These are phyloP conservation scores for Fomitopsis palustris DNA, from an alignment of 1,284 basidiomycete species.

Conservation along the genomic window DNA sequence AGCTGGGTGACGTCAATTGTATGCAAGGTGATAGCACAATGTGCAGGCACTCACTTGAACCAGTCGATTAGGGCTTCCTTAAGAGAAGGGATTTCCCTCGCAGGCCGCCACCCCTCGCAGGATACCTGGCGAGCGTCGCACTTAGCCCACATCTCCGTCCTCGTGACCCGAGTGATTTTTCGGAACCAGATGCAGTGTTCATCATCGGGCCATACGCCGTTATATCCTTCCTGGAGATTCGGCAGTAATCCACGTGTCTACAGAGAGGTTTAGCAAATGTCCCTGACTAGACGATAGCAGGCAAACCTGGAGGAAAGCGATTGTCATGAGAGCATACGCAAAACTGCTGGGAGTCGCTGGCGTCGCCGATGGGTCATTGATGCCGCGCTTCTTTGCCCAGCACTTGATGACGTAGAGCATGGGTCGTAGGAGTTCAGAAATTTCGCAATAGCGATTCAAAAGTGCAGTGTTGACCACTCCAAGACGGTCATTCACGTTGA, in stretches of 20 bases:
- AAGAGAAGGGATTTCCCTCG: constrained; percentile 16
- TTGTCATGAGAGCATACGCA: constrained; percentile 53
- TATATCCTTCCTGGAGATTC: constrained; percentile 43
- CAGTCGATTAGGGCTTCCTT: constrained; percentile 35
- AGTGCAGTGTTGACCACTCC: constrained; percentile 49
- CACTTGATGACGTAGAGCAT: constrained; percentile 44
- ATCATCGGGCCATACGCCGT: constrained; percentile 14
- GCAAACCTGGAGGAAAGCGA: constrained; percentile 51
- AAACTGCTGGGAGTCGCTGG: constrained; percentile 49
- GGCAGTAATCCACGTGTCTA: constrained; percentile 41
- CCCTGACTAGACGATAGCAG: background rate
- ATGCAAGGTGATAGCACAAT: background rate
- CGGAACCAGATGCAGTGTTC: constrained; percentile 36
- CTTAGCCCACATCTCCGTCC: constrained; percentile 7
- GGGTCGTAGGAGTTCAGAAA: constrained; percentile 37
- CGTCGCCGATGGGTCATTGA: constrained; percentile 40
- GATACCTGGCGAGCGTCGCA: constrained; percentile 42
- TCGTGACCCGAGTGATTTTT: constrained; percentile 14
- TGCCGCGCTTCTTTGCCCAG: constrained; percentile 48
- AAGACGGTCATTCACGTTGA: constrained; percentile 58
- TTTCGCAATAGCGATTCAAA: constrained; percentile 43
- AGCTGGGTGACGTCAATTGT: background rate
- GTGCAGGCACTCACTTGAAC: constrained; percentile 36
- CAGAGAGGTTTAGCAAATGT: background rate
- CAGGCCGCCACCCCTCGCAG: constrained; percentile 24